A percentile compares a stretch with the other conserved stretches of the same genome.
Evolutionary conservation across 129 eudicot genomes (phyloP).

Genomic region (Artemisia argyi): DNA sequence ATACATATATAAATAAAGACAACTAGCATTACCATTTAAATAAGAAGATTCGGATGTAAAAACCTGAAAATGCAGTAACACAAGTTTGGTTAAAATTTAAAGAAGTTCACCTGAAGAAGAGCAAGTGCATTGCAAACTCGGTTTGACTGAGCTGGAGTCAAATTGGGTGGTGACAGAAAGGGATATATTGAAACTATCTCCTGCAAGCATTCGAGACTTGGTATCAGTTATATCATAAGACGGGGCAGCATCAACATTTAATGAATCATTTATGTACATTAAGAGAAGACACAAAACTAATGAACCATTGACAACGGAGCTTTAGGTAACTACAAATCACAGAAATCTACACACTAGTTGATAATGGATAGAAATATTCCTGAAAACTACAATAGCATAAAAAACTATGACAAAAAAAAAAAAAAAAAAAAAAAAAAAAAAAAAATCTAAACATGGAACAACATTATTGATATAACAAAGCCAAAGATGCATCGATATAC

Average conservation of each 20-base stretch:
- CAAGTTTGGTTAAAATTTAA: neutral
- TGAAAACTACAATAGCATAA: neutral
- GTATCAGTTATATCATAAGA: constrained; percentile 1
- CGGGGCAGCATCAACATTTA: neutral
- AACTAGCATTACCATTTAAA: constrained; percentile 8
- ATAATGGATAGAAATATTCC: too few relatives aligned
- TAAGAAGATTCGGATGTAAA: constrained; percentile 8
- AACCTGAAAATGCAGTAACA: neutral
- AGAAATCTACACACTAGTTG: neutral
- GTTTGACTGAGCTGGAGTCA: constrained; percentile 84
- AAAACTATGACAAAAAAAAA: neutral
- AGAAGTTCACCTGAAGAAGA: constrained; percentile 64
- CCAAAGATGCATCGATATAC: neutral
- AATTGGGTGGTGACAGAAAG: constrained; percentile 77
- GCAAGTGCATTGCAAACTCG: constrained; percentile 94
- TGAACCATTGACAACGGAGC: neutral
- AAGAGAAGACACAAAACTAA: neutral
- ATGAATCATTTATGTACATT: neutral
- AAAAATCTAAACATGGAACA: neutral
- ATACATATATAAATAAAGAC: constrained; percentile 7
- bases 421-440: too few relatives aligned
- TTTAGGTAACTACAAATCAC: constrained; percentile 8
- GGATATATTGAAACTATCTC: constrained; percentile 87
- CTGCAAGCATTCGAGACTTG: constrained; percentile 39
- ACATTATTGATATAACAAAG: neutral